phyloP scores from a whole-genome alignment of 495 filamentous ascomycete genomes.

The Neurospora hispaniola region DNA sequence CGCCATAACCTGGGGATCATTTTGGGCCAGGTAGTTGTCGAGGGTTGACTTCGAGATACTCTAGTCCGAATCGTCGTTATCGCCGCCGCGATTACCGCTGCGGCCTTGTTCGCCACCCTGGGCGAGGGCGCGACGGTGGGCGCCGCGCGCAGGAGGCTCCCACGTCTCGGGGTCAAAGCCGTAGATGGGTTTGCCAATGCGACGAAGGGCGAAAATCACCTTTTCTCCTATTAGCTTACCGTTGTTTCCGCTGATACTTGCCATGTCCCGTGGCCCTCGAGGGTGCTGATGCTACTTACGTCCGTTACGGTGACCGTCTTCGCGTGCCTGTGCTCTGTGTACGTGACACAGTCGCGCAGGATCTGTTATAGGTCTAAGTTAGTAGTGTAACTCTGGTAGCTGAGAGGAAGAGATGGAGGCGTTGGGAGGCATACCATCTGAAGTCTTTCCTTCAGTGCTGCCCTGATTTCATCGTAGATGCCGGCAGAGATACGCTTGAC shows the following conservation, averaged over 20 bases:
- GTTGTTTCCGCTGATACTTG: not conserved
- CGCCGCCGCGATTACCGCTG: not conserved
- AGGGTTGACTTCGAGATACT: not conserved
- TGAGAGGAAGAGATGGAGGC: not conserved
- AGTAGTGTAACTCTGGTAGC: not conserved
- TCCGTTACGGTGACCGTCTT: conserved; percentile 58
- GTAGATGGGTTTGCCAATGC: conserved; percentile 38
- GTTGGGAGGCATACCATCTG: conserved; percentile 31
- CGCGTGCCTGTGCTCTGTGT: conserved; percentile 37
- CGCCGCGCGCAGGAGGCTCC: not conserved
- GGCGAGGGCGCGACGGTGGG: not conserved
- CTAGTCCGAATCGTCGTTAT: not conserved
- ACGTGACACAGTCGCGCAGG: conserved; percentile 37
- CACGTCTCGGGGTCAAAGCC: conserved; percentile 34
- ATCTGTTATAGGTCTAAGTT: conserved; percentile 35
- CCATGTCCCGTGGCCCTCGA: not conserved
- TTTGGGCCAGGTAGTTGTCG: not conserved
- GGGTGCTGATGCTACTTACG: conserved; percentile 28
- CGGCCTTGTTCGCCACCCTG: not conserved
- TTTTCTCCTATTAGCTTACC: too few relatives aligned
- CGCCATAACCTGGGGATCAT: not conserved
- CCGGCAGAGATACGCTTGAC: conserved; percentile 57
- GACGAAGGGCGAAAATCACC: conserved; percentile 51
- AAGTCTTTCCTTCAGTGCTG: conserved; percentile 41
- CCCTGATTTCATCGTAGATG: conserved; percentile 64